Conservation (phyloP, 495 filamentous ascomycete genomes). For the Xylaria longipes region DNA sequence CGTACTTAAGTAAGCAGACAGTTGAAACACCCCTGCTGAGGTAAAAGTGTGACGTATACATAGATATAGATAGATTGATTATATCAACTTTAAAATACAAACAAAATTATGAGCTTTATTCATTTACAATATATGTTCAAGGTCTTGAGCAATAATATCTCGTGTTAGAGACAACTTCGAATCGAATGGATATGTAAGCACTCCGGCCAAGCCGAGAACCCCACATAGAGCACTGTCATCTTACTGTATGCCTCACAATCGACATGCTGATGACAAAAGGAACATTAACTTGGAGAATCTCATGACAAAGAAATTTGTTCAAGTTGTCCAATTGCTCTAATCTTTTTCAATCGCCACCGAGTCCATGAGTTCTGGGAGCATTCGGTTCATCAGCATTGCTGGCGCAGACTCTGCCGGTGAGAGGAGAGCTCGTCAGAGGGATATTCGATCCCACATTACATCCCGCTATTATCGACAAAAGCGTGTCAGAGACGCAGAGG, state of each 20-base stretch:
- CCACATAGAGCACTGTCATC: not conserved
- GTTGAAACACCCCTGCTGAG: too few relatives aligned
- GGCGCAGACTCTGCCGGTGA: not conserved
- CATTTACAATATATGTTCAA: too few relatives aligned
- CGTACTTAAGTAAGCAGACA: too few relatives aligned
- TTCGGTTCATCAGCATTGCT: slow-evolving; percentile 4
- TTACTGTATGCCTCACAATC: not conserved
- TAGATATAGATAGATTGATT: too few relatives aligned
- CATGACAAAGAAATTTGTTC: not conserved
- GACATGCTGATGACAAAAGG: not conserved
- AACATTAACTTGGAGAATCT: not conserved
- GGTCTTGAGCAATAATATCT: too few relatives aligned
- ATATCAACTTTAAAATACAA: too few relatives aligned
- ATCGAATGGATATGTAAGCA: not conserved
- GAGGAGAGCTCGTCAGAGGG: not conserved
- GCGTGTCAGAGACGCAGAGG: not conserved
- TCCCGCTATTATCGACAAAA: not conserved
- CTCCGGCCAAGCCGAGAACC: not conserved
- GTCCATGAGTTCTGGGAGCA: slow-evolving; percentile 2
- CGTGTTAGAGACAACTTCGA: too few relatives aligned
- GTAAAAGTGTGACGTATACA: too few relatives aligned
- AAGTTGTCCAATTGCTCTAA: not conserved
- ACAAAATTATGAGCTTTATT: too few relatives aligned
- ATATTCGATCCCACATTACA: not conserved
- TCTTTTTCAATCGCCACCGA: not conserved